Base-by-base conservation (phyloP, 1,284 basidiomycete genomes). In the Bondarzewia mesenterica region DNA sequence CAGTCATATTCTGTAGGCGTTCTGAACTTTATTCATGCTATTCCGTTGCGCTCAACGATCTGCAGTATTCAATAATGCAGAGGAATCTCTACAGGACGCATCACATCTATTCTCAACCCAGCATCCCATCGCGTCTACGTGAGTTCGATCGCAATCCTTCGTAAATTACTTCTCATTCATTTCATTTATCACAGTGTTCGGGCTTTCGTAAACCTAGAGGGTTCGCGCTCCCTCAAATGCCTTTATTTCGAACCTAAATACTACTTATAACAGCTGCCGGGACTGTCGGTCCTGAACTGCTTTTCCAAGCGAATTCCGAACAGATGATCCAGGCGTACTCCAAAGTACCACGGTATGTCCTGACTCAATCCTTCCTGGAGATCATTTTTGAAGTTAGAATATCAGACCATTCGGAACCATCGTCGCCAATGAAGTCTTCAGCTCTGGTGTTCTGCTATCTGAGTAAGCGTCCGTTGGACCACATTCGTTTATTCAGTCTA, bases 221-320 rank as follows among this genome's bases (percentile, higher is more conserved):
- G 83, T 82, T 27, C 25, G 58, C 36, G n/a, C 26, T n/a, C 18
- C 23, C n/a, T 43, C 16, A 7, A n/a, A 12, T n/a, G n/a, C 12
- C n/a, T 43, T 18, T 10, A 12, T 15, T n/a, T 6, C 5, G 7
- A 25, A 20, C 41, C 16, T 12, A 14, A 22, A 5, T 16, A 7
- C 14, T 15, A 8, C 14, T 14, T 18, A 10, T 16, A 12, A 3
- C 22, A 82, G 91, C 93, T 39, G 93, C 92, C 36, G 95, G 95
- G 0, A 85, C 85, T 0, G 85, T 80, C 5, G 94, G 95, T 0
- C 87, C 84, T 20, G 92, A 94, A 58, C 72, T 98, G 7, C 76
- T 98, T 12, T 99, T 99, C 74, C 95, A 99, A 70, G 95, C 95
- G 0, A 97, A 92, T 0, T 93, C 89, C 12, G 80, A 88, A 54